These are phyloP conservation scores for Moesziomyces globuligerus DNA, from an alignment of 1,284 basidiomycete genomes.

Conservation along the genomic window DNA sequence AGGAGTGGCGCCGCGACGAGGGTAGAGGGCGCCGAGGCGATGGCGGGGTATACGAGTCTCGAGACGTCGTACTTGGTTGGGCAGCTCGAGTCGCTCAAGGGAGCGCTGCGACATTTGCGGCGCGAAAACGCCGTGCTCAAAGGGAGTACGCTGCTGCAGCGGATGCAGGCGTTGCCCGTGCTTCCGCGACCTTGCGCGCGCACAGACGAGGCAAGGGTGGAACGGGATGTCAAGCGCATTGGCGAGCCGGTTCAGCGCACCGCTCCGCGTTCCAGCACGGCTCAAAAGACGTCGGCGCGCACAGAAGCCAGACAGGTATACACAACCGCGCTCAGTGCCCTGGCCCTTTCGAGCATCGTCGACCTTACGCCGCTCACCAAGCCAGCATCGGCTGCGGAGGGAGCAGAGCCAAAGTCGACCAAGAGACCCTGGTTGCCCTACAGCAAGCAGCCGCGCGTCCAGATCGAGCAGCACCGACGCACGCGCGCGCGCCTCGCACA, in stretches of 20 bases:
- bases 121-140: constrained; percentile 92
- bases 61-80: constrained; percentile 53
- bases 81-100: constrained; percentile 87
- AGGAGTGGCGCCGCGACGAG: neutral
- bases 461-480: constrained; percentile 24
- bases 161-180: constrained; percentile 77
- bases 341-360: constrained; percentile 53
- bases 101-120: constrained; percentile 86
- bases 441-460: constrained; percentile 32
- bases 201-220: constrained; percentile 9
- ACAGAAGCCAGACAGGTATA: constrained; percentile 20
- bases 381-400: neutral
- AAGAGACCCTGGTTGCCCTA: constrained; percentile 33
- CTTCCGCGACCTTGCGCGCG: constrained; percentile 11
- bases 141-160: constrained; percentile 83
- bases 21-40: constrained; percentile 15
- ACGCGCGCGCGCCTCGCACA: constrained; percentile 8
- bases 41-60: constrained; percentile 34
- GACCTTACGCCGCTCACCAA: constrained; percentile 36
- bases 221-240: constrained; percentile 33
- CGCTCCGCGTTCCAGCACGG: neutral
- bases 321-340: constrained; percentile 13
- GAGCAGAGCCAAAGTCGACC: neutral
- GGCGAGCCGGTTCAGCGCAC: constrained; percentile 31
- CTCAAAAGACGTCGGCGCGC: constrained; percentile 1